Evolutionary conservation across 1,284 basidiomycete genomes (phyloP).

Genomic region (Moesziomyces aphidis): DNA sequence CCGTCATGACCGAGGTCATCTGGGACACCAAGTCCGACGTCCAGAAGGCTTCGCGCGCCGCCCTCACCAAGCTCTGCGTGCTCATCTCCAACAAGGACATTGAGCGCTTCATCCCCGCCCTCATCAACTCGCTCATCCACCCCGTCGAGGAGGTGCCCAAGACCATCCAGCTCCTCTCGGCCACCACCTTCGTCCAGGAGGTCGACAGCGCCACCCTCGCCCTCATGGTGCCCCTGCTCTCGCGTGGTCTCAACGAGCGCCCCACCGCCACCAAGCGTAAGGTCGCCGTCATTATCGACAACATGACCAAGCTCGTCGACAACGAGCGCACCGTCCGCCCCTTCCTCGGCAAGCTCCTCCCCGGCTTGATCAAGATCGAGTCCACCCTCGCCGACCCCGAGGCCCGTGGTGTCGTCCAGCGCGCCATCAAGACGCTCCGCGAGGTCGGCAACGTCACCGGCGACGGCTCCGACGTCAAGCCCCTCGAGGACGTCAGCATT

Average conservation of each 20-base stretch:
- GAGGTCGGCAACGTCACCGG: conserved; percentile 65
- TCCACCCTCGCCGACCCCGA: conserved; percentile 67
- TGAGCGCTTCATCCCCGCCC: conserved; percentile 80
- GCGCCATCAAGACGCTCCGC: conserved; percentile 66
- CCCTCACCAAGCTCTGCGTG: conserved; percentile 79
- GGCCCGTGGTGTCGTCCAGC: conserved; percentile 66
- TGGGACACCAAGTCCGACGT: conserved; percentile 99
- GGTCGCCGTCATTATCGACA: conserved; percentile 68
- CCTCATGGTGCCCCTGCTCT: conserved; percentile 96
- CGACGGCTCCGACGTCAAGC: conserved; percentile 66
- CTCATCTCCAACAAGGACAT: conserved; percentile 98
- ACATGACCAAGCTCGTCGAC: conserved; percentile 69
- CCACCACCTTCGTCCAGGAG: conserved; percentile 99
- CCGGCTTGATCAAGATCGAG: conserved; percentile 68
- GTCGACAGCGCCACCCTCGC: conserved; percentile 99
- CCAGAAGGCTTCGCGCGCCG: conserved; percentile 96
- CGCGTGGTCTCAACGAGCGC: conserved; percentile 81
- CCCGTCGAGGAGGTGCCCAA: conserved; percentile 99
- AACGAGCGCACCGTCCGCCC: conserved; percentile 68
- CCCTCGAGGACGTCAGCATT: conserved; percentile 63
- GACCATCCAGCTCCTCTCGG: conserved; percentile 94
- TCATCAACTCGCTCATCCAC: conserved; percentile 97
- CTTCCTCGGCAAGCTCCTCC: conserved; percentile 67
- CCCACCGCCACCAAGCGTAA: conserved; percentile 68
- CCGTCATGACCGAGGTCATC: conserved; percentile 93